Evolutionary conservation across 768 basidiomycete genomes (phyloP), one percentile per base, ranked within the genome.

Genomic region (Boletus subcaerulescens): DNA sequence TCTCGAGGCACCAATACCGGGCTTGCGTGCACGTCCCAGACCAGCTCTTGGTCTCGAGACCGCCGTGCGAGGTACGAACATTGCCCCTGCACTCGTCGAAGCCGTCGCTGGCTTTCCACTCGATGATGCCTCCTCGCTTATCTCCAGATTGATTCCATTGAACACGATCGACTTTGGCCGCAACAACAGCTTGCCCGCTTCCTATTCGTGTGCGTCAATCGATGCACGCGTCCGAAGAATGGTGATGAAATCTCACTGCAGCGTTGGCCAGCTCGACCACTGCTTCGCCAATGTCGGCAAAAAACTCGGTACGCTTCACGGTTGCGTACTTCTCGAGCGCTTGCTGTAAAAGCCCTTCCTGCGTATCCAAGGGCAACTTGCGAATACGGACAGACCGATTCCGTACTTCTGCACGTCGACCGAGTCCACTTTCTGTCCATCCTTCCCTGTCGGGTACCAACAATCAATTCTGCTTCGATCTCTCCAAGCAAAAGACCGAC

Each of bases 281-380:
- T 11, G 85, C 86, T 69, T 89, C 82, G 22, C 75, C 76, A 45
- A 71, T 70, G 55, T 85, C 81, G 7, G 73, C 66, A 60, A 93
- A 85, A 6, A 96, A 77, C 66, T 93, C 87, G 3, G 92, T 82
- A 6, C 93, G 83, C 48, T 81, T 84, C 39, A 91, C 80, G 3
- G 74, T 69, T 1, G 82, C 82, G 39, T 88, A 67, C 71, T 93
- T 96, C 67, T 94, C 92, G 5, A 99, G 73, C 0, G 77, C 74
- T 75, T 98, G 97, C 62, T 99, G 96, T 24, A 99, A 71, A 1
- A 98, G 74, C 3, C 91, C 96, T 66, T 98, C 97, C 65, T 97
- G 91, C 5, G 91, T 85, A 11, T 75, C 82, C 3, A 80, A 65
- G 15, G 92, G 91, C 20, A 99, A 77, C 48, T 86, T 86, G 20